Percentiles rank a stretch among this genome's conserved stretches.
These are phyloP conservation scores for Aspergillus tubingensis DNA, from an alignment of 2,329 filamentous ascomycete species.

Conservation along the genomic window DNA sequence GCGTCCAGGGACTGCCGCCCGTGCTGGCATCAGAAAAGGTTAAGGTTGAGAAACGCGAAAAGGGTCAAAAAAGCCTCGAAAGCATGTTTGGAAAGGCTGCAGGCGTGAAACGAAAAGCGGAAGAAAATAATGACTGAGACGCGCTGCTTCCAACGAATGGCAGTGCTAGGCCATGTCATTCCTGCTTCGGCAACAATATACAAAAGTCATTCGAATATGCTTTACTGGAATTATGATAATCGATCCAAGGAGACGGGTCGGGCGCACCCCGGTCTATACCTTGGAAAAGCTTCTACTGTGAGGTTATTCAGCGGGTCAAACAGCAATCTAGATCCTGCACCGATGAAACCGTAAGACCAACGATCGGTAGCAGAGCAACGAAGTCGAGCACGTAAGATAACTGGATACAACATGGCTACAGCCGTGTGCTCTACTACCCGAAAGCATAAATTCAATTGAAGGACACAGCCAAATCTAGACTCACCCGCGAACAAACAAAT, in stretches of 20 bases:
- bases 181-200: not conserved
- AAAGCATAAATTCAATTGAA: not conserved
- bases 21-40: constrained; percentile 36
- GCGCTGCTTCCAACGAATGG: not conserved
- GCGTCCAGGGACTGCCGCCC: constrained; percentile 36
- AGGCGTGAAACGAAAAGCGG: constrained; percentile 23
- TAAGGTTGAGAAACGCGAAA: constrained; percentile 33
- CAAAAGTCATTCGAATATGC: not conserved
- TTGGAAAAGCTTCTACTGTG: no score
- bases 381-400: not conserved
- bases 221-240: no score
- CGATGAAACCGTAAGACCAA: not conserved
- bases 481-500: not conserved
- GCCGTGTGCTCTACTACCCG: no score
- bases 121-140: not conserved
- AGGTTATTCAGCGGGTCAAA: not conserved
- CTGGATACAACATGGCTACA: not conserved
- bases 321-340: not conserved
- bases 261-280: no score
- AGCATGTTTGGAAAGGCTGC: constrained; percentile 28
- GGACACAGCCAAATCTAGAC: not conserved
- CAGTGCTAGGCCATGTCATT: not conserved
- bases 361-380: not conserved
- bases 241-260: no score
- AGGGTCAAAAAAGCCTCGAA: constrained; percentile 36